A percentile compares a stretch with the other conserved stretches of the same genome.
phyloP scores from a whole-genome alignment of 495 filamentous ascomycete species.

The Aspergillus bridgeri region DNA sequence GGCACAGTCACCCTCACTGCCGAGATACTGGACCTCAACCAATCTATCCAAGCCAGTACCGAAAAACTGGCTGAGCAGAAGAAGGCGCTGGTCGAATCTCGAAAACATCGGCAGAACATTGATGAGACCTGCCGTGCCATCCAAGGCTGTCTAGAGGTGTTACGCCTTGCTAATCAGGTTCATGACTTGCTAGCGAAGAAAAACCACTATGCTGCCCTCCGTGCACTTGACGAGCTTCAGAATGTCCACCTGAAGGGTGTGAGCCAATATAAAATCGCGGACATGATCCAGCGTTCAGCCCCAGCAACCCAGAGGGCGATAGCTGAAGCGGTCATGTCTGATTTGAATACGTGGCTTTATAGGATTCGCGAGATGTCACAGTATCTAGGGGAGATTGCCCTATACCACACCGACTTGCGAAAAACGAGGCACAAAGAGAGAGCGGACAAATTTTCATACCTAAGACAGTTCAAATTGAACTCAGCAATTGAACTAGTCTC shows the following conservation, averaged over 20 bases:
- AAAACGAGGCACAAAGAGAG: slow-evolving; percentile 79
- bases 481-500: slow-evolving; percentile 93
- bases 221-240: slow-evolving; percentile 91
- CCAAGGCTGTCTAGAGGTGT: slow-evolving; percentile 84
- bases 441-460: slow-evolving; percentile 62
- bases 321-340: slow-evolving; percentile 93
- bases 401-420: slow-evolving; percentile 91
- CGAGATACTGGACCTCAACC: slow-evolving; percentile 89
- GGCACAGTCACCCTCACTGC: slow-evolving; percentile 81
- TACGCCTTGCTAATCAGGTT: slow-evolving; percentile 90
- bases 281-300: slow-evolving; percentile 91
- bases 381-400: slow-evolving; percentile 92
- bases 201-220: slow-evolving; percentile 91
- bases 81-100: slow-evolving; percentile 84
- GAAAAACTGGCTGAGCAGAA: slow-evolving; percentile 95
- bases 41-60: slow-evolving; percentile 92
- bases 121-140: slow-evolving; percentile 88
- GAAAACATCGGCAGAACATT: slow-evolving; percentile 91
- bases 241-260: slow-evolving; percentile 93
- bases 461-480: slow-evolving; percentile 85
- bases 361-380: slow-evolving; percentile 93
- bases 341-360: slow-evolving; percentile 97
- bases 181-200: slow-evolving; percentile 86
- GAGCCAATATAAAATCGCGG: slow-evolving; percentile 90
- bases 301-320: slow-evolving; percentile 90